Evolutionary conservation across 352 stramenopile species (phyloP), one percentile per base, ranked within the genome.

Genomic region (Globisporangium rhizosaccharum): DNA sequence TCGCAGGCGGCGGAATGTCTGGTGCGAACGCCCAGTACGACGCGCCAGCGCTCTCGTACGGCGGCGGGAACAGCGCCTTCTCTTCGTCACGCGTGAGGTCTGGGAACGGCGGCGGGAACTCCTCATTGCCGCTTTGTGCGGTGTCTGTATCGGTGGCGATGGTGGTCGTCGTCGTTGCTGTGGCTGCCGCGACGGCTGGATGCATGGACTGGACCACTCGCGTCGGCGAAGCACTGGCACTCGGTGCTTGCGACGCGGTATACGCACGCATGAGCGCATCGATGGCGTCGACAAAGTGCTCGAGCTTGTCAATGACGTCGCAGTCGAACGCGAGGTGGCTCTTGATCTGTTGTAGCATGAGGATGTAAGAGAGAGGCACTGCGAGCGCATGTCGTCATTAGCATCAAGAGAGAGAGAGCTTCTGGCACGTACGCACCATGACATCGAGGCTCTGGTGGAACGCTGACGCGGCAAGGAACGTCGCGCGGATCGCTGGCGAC

Each of bases 81-180:
- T 57, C 39, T 48, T 62, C 25, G 1, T 63, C 45, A 71, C 51
- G 15, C 51, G 64, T 62, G 28, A 57, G 3, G 39, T 83, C 72
- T 0, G 72, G 70, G 7, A 81, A 83, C 14, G 74, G 64, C 18
- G 74, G 74, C 48, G 71, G 72, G 45, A 70, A 80, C 39, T 52
- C 53, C 6, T 56, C 47, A n/a, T 10, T 17, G 9, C 28, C 36
- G 14, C 23, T 33, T 23, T 30, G 33, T 39, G 33, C 33, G 10
- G 33, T 39, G 6, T 39, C 33, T 39, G 8, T 15, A 8, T n/a
- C 9, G 12, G 30, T 57, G 10, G 18, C 11, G 25, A 23, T n/a
- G 14, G 14, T 18, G 14, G 28, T 56, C 30, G 37, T 26, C 28
- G 6, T 30, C 8, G 36, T 37, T 5, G 33, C 30, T n/a, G 30